These are phyloP conservation scores for Glebionis coronaria DNA, from an alignment of 129 eudicot species.

Conservation along the genomic window DNA sequence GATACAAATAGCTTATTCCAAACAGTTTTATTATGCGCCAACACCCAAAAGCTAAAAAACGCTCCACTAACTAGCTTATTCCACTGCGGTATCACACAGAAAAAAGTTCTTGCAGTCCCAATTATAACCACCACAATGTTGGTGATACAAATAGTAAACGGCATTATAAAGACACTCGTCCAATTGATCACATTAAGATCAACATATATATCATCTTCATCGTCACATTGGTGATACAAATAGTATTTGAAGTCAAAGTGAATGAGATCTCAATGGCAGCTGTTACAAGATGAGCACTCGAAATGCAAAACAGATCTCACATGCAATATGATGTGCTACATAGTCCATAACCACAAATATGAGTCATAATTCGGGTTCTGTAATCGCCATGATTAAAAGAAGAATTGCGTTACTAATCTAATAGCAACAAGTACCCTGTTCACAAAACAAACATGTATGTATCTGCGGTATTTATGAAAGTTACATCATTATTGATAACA, in stretches of 20 bases:
- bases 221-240: constrained; percentile 41
- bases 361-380: constrained; percentile 76
- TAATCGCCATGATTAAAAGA: constrained; percentile 70
- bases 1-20: no score
- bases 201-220: constrained; percentile 21
- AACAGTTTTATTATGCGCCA: no score
- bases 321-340: constrained; percentile 45
- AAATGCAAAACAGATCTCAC: constrained; percentile 87
- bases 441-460: no score
- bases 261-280: constrained; percentile 85
- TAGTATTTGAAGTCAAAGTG: constrained; percentile 71
- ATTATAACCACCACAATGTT: constrained; percentile 61
- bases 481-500: no score
- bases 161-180: constrained; percentile 73
- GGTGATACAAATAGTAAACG: constrained; percentile 57
- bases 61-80: constrained; percentile 72
- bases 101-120: constrained; percentile 62
- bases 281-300: constrained; percentile 78
- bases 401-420: constrained; percentile 44
- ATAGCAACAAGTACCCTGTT: constrained; percentile 59
- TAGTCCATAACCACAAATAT: constrained; percentile 93
- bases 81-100: constrained; percentile 78
- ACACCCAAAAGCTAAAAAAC: constrained; percentile 86
- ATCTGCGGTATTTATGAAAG: no score
- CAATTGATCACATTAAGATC: constrained; percentile 68